Evolutionary conservation across 305 asterid species (phyloP).

Genomic region (Plantago coronopus): DNA sequence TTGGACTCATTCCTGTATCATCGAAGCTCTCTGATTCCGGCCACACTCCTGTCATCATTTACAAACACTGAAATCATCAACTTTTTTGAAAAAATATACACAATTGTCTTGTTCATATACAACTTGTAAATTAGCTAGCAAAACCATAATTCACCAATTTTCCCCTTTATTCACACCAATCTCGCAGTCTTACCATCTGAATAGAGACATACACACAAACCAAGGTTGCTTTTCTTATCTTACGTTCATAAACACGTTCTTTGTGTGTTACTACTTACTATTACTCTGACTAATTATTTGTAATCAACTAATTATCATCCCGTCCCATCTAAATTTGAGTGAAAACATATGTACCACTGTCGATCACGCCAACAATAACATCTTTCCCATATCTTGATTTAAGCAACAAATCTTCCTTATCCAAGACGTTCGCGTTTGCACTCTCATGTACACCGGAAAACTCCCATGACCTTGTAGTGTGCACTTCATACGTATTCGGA

Average conservation of each 20-base stretch:
- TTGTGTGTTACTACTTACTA: too few species aligned
- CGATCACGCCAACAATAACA: slow-evolving; percentile 66
- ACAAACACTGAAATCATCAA: slow-evolving; percentile 20
- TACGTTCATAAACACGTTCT: too few species aligned
- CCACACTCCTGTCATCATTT: slow-evolving; percentile 59
- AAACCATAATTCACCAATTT: too few species aligned
- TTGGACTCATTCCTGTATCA: slow-evolving; percentile 59
- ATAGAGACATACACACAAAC: too few species aligned
- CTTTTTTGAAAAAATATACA: too few species aligned
- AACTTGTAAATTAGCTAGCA: too few species aligned
- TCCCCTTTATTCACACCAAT: neutral
- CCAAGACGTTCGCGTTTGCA: slow-evolving; percentile 2
- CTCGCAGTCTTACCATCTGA: too few species aligned
- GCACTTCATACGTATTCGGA: slow-evolving; percentile 51
- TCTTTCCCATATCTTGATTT: slow-evolving; percentile 66
- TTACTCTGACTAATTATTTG: too few species aligned
- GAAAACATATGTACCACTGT: slow-evolving; percentile 55
- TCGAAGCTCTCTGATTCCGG: slow-evolving; percentile 81
- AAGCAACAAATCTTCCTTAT: slow-evolving; percentile 44
- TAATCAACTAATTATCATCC: too few species aligned
- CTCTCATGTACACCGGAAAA: slow-evolving; percentile 52
- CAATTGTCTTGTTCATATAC: too few species aligned
- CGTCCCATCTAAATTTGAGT: neutral
- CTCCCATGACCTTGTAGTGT: slow-evolving; percentile 94
- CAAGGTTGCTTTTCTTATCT: too few species aligned